Evolutionary conservation across 805 yeast species (phyloP), one percentile per base, ranked within the genome.

Genomic region (Ogataea wickerhamii): DNA sequence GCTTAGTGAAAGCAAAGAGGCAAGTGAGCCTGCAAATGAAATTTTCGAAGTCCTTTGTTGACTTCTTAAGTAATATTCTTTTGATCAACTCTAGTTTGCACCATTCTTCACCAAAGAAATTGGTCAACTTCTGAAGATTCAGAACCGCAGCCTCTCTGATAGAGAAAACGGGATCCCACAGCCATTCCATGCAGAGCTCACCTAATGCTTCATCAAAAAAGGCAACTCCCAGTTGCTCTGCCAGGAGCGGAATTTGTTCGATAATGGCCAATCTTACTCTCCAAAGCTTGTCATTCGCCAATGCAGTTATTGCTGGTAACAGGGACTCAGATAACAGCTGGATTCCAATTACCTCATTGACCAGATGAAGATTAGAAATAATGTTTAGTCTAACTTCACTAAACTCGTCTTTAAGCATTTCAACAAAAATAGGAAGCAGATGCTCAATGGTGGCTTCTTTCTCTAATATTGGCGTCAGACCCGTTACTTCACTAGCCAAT

Each of bases 201-300:
- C 95, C 88, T 48, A 93, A 71, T 54, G 89, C 95, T 59, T 87
- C 85, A 62, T 93, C 93, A 65, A 93, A 93, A 56, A 91, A 88
- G 20, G 87, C 80, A 37, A 85, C 89, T 20, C 98, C 98, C 43
- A 93, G 71, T 66, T 93, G 98, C 53, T 85, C 84, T 6, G 98
- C 97, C 49, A 93, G 71, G 47, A 91, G 73, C 21, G 99, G 99
- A 49, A 89, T 87, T 66, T 93, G 93, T 61, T 93, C 95, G 56
- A 93, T 93, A 45, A 93, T 93, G 8, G 98, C 98, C 59, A 93
- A 73, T 59, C 98, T 80, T 20, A 93, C 97, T 57, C 99, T 80
- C 99, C 99, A 93, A 58, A 89, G 91, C 55, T 83, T 83, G 66
- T 93, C 98, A 58, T 88, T 89, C 8, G 98, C 98, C 49, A 93